A percentile compares a stretch with the other conserved stretches of the same genome.
These are phyloP conservation scores for Neopestalotiopsis clavispora DNA, from an alignment of 2,329 filamentous ascomycete species.

Conservation along the genomic window DNA sequence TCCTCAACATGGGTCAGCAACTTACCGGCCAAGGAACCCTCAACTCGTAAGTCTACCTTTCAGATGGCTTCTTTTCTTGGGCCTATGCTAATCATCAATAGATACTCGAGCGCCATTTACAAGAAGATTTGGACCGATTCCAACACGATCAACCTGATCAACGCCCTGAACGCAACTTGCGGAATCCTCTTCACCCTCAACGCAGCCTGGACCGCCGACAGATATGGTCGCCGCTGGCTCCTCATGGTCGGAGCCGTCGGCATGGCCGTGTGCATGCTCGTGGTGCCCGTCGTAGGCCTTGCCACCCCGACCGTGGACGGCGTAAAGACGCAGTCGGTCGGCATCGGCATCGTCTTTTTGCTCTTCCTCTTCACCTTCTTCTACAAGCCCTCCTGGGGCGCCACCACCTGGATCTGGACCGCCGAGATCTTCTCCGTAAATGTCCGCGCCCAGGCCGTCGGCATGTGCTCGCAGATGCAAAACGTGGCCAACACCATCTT, in stretches of 20 bases:
- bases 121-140: constrained; percentile 67
- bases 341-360: constrained; percentile 71
- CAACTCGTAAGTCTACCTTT: constrained; percentile 46
- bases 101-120: constrained; percentile 76
- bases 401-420: constrained; percentile 75
- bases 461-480: constrained; percentile 66
- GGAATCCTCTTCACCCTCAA: constrained; percentile 76
- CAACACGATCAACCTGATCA: constrained; percentile 72
- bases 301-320: constrained; percentile 59
- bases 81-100: constrained; percentile 25
- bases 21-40: constrained; percentile 75
- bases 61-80: not conserved
- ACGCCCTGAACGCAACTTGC: constrained; percentile 75
- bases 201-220: constrained; percentile 74
- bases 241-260: constrained; percentile 71
- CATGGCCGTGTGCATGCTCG: constrained; percentile 74
- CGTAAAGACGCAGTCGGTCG: constrained; percentile 62
- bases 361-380: constrained; percentile 70
- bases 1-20: constrained; percentile 74
- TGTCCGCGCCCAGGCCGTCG: constrained; percentile 72
- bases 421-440: constrained; percentile 74
- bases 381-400: constrained; percentile 74
- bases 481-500: constrained; percentile 71
- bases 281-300: constrained; percentile 54
- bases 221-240: constrained; percentile 72